Evolutionary conservation across 139 green algal species (phyloP).

Genomic region (Chlorella sp.): DNA sequence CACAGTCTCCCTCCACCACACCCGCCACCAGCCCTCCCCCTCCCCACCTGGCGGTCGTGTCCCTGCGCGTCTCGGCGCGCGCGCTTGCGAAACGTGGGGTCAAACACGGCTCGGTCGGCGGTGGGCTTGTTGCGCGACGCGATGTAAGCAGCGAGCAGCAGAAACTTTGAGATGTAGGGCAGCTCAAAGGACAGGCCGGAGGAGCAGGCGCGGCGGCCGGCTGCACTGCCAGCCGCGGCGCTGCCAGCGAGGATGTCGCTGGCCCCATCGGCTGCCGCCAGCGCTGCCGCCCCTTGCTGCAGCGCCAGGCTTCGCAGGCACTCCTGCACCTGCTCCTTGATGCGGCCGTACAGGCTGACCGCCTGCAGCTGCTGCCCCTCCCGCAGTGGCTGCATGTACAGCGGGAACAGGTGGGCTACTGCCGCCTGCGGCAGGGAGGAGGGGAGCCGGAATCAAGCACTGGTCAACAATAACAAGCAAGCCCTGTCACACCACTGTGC

Average conservation of each 20-base stretch:
- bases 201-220: background rate
- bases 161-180: constrained; percentile 58
- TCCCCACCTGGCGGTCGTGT: constrained; percentile 45
- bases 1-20: no score
- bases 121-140: constrained; percentile 64
- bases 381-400: constrained; percentile 42
- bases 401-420: constrained; percentile 23
- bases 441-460: no score
- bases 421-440: background rate
- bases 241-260: background rate
- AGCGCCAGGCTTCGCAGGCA: background rate
- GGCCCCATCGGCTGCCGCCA: background rate
- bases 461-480: no score
- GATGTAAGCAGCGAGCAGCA: constrained; percentile 68
- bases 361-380: constrained; percentile 24
- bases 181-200: constrained; percentile 55
- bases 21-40: no score
- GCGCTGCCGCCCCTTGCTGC: background rate
- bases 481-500: no score
- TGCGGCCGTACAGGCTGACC: constrained; percentile 14
- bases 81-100: constrained; percentile 26
- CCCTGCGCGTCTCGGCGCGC: constrained; percentile 37
- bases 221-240: background rate
- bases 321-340: constrained; percentile 20
- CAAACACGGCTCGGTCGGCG: constrained; percentile 62